phyloP scores from a whole-genome alignment of 345 rosid species.

The Triadica sebifera region DNA sequence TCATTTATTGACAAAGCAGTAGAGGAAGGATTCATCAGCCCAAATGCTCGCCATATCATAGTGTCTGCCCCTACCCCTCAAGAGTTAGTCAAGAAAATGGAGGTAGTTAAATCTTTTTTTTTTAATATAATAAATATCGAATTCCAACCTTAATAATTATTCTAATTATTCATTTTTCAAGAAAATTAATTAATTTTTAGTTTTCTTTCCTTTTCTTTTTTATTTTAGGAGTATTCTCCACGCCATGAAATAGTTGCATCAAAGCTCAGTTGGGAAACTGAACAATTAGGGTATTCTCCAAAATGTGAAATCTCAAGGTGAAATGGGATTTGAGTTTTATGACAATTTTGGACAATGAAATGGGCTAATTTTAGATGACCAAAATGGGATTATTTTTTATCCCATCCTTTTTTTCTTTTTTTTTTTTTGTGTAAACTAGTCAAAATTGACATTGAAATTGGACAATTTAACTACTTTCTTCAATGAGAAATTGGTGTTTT shows the following conservation, averaged over 20 bases:
- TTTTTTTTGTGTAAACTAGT: background rate
- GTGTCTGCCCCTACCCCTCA: constrained; percentile 30
- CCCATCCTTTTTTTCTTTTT: background rate
- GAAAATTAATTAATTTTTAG: background rate
- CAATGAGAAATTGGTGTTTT: background rate
- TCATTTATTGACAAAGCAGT: constrained; percentile 36
- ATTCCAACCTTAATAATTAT: background rate
- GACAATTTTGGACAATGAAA: background rate
- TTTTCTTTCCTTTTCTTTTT: background rate
- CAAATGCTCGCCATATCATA: constrained; percentile 32
- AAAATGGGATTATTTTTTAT: constrained; percentile 13
- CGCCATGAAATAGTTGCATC: constrained; percentile 71
- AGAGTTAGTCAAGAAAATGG: constrained; percentile 37
- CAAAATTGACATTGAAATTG: background rate
- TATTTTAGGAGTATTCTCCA: constrained; percentile 63
- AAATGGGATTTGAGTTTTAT: background rate
- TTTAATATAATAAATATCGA: background rate
- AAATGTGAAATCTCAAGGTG: constrained; percentile 57
- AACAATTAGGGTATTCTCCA: constrained; percentile 43
- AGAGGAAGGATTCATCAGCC: constrained; percentile 33
- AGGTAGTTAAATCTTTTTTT: constrained; percentile 11
- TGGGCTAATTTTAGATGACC: constrained; percentile 30
- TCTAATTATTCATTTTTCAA: background rate
- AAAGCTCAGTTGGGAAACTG: constrained; percentile 73
- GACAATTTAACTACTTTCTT: background rate